Conservation (phyloP, 352 stramenopile species). For the Phytophthora multivora region DNA sequence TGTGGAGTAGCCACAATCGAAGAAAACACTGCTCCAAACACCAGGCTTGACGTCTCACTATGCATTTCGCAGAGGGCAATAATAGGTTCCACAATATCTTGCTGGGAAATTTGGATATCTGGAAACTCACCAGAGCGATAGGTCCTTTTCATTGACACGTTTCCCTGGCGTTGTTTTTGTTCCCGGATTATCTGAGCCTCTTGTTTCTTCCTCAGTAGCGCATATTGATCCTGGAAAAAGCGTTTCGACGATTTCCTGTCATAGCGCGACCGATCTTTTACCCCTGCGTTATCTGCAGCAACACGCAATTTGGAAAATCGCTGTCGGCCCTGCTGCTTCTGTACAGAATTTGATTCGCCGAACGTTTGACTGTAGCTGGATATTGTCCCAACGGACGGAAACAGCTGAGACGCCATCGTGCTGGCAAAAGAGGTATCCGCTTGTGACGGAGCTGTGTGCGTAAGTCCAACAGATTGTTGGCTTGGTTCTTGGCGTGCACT, state of each 20-base stretch:
- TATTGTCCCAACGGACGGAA: slow-evolving; percentile 14
- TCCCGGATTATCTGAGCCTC: slow-evolving; percentile 59
- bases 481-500: slow-evolving; percentile 10
- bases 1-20: slow-evolving; percentile 42
- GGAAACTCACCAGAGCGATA: slow-evolving; percentile 77
- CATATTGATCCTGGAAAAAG: slow-evolving; percentile 73
- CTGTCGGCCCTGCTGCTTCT: slow-evolving; percentile 6
- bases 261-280: slow-evolving; percentile 22
- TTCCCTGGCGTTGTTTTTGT: slow-evolving; percentile 47
- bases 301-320: slow-evolving; percentile 42
- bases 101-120: slow-evolving; percentile 79
- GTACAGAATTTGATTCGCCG: slow-evolving; percentile 9
- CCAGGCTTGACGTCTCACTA: slow-evolving; percentile 38
- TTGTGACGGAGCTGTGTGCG: slow-evolving; percentile 14
- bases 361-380: slow-evolving; percentile 11
- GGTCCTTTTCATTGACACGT: slow-evolving; percentile 68
- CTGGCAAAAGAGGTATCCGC: slow-evolving; percentile 6
- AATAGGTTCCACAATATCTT: slow-evolving; percentile 71
- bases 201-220: slow-evolving; percentile 54
- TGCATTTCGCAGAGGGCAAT: slow-evolving; percentile 67
- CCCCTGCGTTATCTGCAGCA: slow-evolving; percentile 2
- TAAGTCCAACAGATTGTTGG: slow-evolving; percentile 1
- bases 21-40: slow-evolving; percentile 53
- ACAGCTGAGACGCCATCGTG: slow-evolving; percentile 56
- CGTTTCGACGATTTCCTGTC: slow-evolving; percentile 41